Base-by-base conservation (phyloP, 2,329 filamentous ascomycete species). In the Fusarium heterosporum region DNA sequence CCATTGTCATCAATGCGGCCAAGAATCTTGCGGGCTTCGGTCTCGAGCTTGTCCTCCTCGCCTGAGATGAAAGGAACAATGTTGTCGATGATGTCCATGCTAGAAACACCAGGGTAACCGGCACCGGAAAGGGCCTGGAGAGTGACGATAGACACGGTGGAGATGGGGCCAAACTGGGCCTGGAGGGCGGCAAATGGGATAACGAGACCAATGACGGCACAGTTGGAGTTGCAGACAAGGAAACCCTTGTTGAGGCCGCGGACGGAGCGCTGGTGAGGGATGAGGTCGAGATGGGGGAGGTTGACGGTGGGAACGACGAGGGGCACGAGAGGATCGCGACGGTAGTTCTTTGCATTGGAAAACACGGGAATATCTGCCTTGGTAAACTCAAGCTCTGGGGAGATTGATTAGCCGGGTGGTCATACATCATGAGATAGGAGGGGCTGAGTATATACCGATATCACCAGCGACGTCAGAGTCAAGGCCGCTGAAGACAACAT, bases 291-390 rank as follows among this genome's bases (percentile, higher is more conserved):
- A 80, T 98, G 95, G 41, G 87, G 81, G 13, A 97, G 89, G 83
- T 98, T 98, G 78, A 98, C 94, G 19, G 93, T 97, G 2, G 96
- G 96, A 10, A 98, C 94, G 68, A 98, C 92, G 75, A 98, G 89
- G 12, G 96, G 96, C 3, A 97, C 93, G 47, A 95, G 84, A 19
- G 93, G 93, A 77, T 97, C 90, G 77, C 90, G 90, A 73, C 96
- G 91, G 85, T 97, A 93, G 87, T 97, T 98, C 81, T 97, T 97
- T 50, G 96, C 94, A 79, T 98, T 99, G 74, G 93, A 97, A 84
- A 99, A 98, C 77, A 97, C 91, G 74, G 93, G 89, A 50, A 97
- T 88, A 75, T 97, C 90, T 63, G 93, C 90, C 76, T 90, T 91
- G 75, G 97, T 86, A 79, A 98, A 98, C 71, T 92, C 92, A 87